Conservation (phyloP, 768 basidiomycete species). For the Trametes coccinea region DNA sequence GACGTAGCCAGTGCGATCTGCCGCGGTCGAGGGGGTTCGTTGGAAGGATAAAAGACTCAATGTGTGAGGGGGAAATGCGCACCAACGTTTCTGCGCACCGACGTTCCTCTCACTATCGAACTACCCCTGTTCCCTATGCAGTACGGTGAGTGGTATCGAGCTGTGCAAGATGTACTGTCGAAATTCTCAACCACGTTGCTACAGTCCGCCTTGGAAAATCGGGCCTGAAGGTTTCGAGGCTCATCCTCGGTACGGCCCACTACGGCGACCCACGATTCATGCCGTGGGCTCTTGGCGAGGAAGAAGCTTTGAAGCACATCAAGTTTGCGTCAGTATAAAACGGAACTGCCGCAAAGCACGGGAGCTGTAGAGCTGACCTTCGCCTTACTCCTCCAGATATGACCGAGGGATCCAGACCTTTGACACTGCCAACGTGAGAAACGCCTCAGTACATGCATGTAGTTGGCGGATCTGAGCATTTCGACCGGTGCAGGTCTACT, state of each 20-base stretch:
- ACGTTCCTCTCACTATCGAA: too few species aligned
- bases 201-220: conserved; percentile 45
- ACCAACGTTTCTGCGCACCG: too few species aligned
- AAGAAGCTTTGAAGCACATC: conserved; percentile 38
- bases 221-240: conserved; percentile 41
- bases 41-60: background rate
- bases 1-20: too few species aligned
- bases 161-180: too few species aligned
- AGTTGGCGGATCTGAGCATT: conserved; percentile 44
- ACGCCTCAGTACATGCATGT: background rate
- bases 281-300: conserved; percentile 40
- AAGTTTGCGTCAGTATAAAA: conserved; percentile 34
- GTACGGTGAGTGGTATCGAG: background rate
- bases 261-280: conserved; percentile 35
- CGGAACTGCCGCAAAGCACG: too few species aligned
- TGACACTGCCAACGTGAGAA: conserved; percentile 36
- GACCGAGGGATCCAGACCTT: conserved; percentile 44
- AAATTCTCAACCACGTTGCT: background rate
- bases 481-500: conserved; percentile 30
- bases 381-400: conserved; percentile 27
- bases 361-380: too few species aligned
- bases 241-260: conserved; percentile 32
- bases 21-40: background rate
- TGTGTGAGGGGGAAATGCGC: too few species aligned
- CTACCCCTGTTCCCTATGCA: background rate